These are phyloP conservation scores for Psidium guajava DNA, from an alignment of 345 rosid species.

Conservation along the genomic window DNA sequence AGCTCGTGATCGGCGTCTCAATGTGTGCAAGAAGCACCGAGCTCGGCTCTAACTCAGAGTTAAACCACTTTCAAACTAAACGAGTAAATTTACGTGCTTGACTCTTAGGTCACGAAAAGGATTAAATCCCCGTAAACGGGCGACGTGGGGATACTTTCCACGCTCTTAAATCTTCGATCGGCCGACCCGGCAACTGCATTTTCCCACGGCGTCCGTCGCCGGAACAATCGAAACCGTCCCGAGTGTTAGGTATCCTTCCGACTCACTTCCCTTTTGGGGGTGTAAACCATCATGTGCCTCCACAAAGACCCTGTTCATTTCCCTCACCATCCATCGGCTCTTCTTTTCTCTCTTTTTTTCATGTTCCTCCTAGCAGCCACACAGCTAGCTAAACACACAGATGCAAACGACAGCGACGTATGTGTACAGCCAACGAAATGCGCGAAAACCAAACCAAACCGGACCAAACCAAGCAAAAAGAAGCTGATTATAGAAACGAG, in stretches of 20 bases:
- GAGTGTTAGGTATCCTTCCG: background rate
- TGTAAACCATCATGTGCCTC: background rate
- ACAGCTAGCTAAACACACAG: background rate
- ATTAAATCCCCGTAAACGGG: background rate
- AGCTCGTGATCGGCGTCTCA: background rate
- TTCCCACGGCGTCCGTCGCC: background rate
- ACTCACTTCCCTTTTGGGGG: background rate
- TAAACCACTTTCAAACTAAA: background rate
- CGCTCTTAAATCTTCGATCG: background rate
- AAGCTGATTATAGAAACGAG: background rate
- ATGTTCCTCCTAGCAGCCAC: background rate
- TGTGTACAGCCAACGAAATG: background rate
- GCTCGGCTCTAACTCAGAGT: background rate
- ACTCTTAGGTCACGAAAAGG: background rate
- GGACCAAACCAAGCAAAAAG: background rate
- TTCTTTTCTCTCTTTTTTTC: background rate
- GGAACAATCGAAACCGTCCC: background rate
- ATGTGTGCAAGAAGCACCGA: background rate
- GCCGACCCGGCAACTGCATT: background rate
- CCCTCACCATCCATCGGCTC: background rate
- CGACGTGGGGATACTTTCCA: background rate
- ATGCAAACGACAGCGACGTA: background rate
- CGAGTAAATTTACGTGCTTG: no score
- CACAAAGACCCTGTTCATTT: background rate
- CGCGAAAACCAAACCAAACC: background rate